Base-by-base conservation (phyloP, 2,329 filamentous ascomycete genomes). In the Fusarium brachygibbosum region DNA sequence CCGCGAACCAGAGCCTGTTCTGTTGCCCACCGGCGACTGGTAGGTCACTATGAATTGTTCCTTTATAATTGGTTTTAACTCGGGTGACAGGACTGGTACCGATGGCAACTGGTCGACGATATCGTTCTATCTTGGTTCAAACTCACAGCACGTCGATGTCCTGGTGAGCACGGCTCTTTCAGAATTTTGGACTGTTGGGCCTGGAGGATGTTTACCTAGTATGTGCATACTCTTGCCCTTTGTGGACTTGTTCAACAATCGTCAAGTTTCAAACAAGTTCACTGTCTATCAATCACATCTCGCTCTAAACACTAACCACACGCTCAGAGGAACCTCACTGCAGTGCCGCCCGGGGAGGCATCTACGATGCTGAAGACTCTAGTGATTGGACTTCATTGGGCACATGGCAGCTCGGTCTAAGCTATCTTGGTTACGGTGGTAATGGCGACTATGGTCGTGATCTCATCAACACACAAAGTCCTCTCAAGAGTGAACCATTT, bases 31-130 rank as follows among this genome's bases (percentile, higher is more conserved):
- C 5, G 66, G 72, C 16, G 49, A 50, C 54, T 76, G 74, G 74
- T 63, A 66, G 49, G 71, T 66, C 23, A 13, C 38, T 29, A 16
- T 19, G 13, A 23, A 17, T 25, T 16, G 19, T 2, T 52, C 12
- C 23, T 23, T 9, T 16, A 9, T 6, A 6, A 31, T 3, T n/a
- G n/a, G 34, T 17, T 35, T 63, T 75, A 63, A 76, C 21, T 14
- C 14, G 38, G 28, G 14, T 34, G 40, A 37, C 56, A 89, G 87
- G 87, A 84, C 87, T 65, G 89, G 89, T 48, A 83, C 86, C 68
- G 90, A 93, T 75, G 91, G 91, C 12, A 85, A 85, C 66, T 94
- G 92, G 92, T 93, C 91, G 17, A 87, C 90, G 9, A 88, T 93
- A 68, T 83, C 82, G 14, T 82, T 94, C 46, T 63, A 71, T 8